Percentiles rank a stretch among this genome's conserved stretches.
Evolutionary conservation across 495 filamentous ascomycete species (phyloP).

Genomic region (Tuber calosporum): DNA sequence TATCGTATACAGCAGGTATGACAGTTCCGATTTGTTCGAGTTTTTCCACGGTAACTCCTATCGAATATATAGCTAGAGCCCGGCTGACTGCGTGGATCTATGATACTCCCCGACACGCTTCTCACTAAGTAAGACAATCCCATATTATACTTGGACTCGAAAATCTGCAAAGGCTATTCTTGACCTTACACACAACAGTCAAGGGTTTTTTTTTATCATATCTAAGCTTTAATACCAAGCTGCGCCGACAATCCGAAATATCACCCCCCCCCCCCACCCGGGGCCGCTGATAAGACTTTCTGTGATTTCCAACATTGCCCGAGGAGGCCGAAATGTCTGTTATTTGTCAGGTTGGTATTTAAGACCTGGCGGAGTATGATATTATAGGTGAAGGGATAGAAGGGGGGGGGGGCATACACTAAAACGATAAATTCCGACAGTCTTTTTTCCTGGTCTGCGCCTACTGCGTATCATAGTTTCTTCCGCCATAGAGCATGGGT

Average conservation of each 20-base stretch:
- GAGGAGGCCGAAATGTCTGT: slow-evolving; percentile 54
- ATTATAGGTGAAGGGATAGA: too few species aligned
- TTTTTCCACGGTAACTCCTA: too few species aligned
- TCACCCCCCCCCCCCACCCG: slow-evolving; percentile 70
- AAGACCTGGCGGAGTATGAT: slow-evolving; percentile 45
- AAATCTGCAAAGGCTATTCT: slow-evolving; percentile 29
- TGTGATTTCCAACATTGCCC: slow-evolving; percentile 65
- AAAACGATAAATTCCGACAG: slow-evolving; percentile 73
- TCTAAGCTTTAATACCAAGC: slow-evolving; percentile 67
- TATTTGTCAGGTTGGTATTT: slow-evolving; percentile 22
- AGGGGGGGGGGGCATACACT: slow-evolving; percentile 48
- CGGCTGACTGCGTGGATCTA: slow-evolving; percentile 12
- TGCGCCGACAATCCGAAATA: slow-evolving; percentile 65
- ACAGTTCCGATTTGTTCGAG: too few species aligned
- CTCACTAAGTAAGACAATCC: slow-evolving; percentile 67
- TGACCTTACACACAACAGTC: slow-evolving; percentile 55
- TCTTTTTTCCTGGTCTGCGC: slow-evolving; percentile 72
- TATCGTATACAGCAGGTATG: too few species aligned
- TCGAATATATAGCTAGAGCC: too few species aligned
- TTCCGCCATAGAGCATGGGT: slow-evolving; percentile 79
- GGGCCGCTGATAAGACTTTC: slow-evolving; percentile 70
- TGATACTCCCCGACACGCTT: slow-evolving; percentile 39
- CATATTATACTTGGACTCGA: slow-evolving; percentile 57
- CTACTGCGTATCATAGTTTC: slow-evolving; percentile 71
- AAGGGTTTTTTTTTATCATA: too few species aligned